Evolutionary conservation across 2,329 filamentous ascomycete genomes (phyloP).

Genomic region (Falciphora oryzae): DNA sequence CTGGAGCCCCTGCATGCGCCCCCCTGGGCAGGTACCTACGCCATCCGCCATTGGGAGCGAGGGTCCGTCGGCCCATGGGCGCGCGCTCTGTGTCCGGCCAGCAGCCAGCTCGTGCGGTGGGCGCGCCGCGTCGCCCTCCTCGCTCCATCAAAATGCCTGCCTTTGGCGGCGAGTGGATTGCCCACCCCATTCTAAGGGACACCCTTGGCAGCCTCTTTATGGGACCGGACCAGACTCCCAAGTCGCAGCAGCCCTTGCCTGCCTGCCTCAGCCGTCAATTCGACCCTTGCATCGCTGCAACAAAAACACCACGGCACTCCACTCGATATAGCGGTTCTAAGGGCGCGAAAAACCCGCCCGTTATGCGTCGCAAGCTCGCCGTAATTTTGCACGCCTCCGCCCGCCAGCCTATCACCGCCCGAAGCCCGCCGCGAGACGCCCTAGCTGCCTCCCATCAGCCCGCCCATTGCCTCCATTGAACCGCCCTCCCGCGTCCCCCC

Average conservation of each 20-base stretch:
- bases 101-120: not conserved
- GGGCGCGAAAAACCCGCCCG: not conserved
- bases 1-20: not conserved
- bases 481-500: too few species aligned
- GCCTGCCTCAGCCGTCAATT: not conserved
- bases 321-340: conserved; percentile 1
- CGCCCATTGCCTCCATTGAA: not conserved
- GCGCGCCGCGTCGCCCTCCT: not conserved
- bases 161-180: not conserved
- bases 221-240: not conserved
- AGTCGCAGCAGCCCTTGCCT: not conserved
- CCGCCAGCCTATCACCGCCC: conserved; percentile 3
- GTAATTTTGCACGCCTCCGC: not conserved
- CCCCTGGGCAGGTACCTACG: not conserved
- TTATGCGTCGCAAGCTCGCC: conserved; percentile 1
- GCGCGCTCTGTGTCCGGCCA: not conserved
- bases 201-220: not conserved
- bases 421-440: not conserved
- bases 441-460: not conserved
- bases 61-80: too few species aligned
- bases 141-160: conserved; percentile 1
- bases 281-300: not conserved
- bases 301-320: not conserved
- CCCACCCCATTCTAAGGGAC: not conserved
- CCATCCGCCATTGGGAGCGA: not conserved